Evolutionary conservation across 768 basidiomycete species (phyloP).

Genomic region (Russula lepida): DNA sequence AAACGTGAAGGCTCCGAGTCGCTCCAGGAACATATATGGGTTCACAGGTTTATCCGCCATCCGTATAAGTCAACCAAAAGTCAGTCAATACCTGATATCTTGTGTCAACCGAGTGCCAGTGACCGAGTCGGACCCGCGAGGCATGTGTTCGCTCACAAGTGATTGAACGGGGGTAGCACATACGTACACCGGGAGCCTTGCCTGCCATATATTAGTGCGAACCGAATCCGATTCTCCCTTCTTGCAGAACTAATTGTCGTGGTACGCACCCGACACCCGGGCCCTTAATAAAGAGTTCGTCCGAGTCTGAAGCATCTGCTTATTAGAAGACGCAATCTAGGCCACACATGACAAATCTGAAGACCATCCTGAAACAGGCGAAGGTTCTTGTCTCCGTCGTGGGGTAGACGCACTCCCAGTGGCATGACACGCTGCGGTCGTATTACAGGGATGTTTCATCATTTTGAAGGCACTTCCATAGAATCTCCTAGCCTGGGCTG

Average conservation of each 20-base stretch:
- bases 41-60: conserved; percentile 96
- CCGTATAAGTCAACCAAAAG: conserved; percentile 85
- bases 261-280: too few relatives aligned
- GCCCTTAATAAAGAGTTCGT: too few relatives aligned
- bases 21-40: conserved; percentile 95
- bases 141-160: not conserved
- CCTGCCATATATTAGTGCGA: too few relatives aligned
- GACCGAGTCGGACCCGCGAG: not conserved
- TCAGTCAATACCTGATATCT: conserved; percentile 73
- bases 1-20: too few relatives aligned
- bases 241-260: too few relatives aligned
- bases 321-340: conserved; percentile 17
- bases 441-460: conserved; percentile 86
- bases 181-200: too few relatives aligned
- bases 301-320: not conserved
- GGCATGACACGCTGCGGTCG: conserved; percentile 69
- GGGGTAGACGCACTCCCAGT: conserved; percentile 65
- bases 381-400: conserved; percentile 82
- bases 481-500: too few relatives aligned
- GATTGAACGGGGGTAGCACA: too few relatives aligned
- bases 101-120: not conserved
- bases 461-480: too few relatives aligned
- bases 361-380: too few relatives aligned
- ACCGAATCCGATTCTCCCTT: too few relatives aligned
- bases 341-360: conserved; percentile 89